Base-by-base conservation (phyloP, 1,284 basidiomycete species). In the Agroathelia rolfsii region DNA sequence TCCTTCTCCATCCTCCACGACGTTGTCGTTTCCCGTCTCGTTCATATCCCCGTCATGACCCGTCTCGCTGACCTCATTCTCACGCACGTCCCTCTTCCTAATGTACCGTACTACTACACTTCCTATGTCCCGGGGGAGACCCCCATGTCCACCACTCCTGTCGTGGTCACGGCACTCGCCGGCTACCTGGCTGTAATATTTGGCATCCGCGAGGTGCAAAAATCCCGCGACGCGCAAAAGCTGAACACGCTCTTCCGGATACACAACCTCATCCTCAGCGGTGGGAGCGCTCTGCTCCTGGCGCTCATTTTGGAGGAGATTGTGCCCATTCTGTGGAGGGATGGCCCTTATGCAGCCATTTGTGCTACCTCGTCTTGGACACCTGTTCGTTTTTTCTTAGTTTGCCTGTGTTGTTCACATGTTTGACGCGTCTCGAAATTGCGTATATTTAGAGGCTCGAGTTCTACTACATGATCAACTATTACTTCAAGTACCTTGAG, bases 381-480 rank as follows among this genome's bases (percentile, higher is more conserved):
- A 32, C 64, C 76, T 40, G 87, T 90, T 50, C 48, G 78, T 69
- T 20, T 35, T 31, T n/a, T 25, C 5, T 19, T 32, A 22, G n/a
- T 42, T 39, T 14, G 10, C 32, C 29, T 41, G 38, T 24, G 36
- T 37, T 28, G 4, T 22, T 35, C 28, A 36, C 41, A 43, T 39
- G 32, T 34, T 34, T 36, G 30, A 13, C 34, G 13, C 32, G 33
- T 12, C n/a, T n/a, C n/a, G n/a, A n/a, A n/a, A 34, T 27, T 25
- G 33, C 31, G 28, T 29, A 20, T 8, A 31, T 17, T 13, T 24
- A 90, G 84, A 72, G 72, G 52, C 66, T 92, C 52, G 80, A 90
- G 57, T 80, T 87, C 49, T 95, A 88, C 65, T 97, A 97, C 68
- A 90, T 97, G 68, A 72, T 97, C 69, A 98, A 97, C 69, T 98